Base-by-base conservation (phyloP, 208 protist species). In the Trichomonas tenax region DNA sequence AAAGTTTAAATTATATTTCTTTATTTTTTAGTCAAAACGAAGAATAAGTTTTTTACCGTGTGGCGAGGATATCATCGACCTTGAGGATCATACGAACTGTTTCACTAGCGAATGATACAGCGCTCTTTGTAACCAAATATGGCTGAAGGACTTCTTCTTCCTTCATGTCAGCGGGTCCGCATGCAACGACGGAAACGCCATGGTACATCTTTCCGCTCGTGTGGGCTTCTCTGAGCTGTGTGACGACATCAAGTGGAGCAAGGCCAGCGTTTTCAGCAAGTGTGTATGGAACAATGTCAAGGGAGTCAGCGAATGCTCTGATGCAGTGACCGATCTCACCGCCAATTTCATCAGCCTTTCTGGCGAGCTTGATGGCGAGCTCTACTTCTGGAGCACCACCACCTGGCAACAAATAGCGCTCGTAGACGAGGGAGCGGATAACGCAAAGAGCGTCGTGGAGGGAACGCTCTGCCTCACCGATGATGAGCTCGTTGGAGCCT, bases 401-500 rank as follows among this genome's bases (percentile, higher is more conserved):
- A 96, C 99, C 99, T 44, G 99, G 98, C 96, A 99, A 98, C 40
- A 99, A 97, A n/a, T 96, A 96, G 3, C 95, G 90, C 82, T 97
- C 96, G 41, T 99, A 99, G 84, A 99, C 98, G n/a, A 99, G 98
- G 38, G 98, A 99, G 36, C 99, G 98, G 96, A 99, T 98, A 81
- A 99, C 99, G 97, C 99, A 99, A n/a, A 99, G 98, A 4, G 99
- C 99, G 97, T 99, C 99, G 97, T 99, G 99, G 46, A 99, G 96
- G 0, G 99, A 99, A 82, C 99, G 98, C 96, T 99, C 99, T 21
- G 98, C 98, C 98, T 99, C 99, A 95, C 99, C 99, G 0, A 99
- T 96, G 90, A 98, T 95, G 26, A 99, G 97, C 96, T 98, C 98
- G 97, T 99, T 99, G 96, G 99, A 98, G 40, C 99, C 99, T 72